Base-by-base conservation (phyloP, 495 filamentous ascomycete species). In the Neurospora cerealis region DNA sequence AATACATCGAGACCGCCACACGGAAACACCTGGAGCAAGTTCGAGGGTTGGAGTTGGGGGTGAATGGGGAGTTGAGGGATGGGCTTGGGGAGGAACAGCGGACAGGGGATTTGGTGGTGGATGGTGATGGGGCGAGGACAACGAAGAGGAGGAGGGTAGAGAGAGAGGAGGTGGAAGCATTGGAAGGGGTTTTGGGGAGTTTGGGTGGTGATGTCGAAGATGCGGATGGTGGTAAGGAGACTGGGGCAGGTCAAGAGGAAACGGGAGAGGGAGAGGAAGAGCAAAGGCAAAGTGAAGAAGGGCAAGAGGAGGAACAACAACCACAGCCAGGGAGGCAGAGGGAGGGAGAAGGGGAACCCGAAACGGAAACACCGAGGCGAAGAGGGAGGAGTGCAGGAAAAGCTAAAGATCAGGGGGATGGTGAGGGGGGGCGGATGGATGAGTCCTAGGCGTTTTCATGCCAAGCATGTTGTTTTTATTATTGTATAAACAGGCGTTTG, bases 1-100 rank as follows among this genome's bases (percentile, higher is more conserved):
- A 91, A 75, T 96, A 96, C 81, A 90, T 96, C 66, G 93, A 96
- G 82, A 85, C 86, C 72, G 88, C 93, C 73, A 86, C 88, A 28
- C 80, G 86, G 40, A 82, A 83, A 69, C 88, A 90, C 80, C 79
- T 91, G 62, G 86, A 89, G 81, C 82, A 79, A 17, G 83, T 84
- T 34, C 77, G 86, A 69, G 88, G 88, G 10, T 74, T 91, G 74
- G 86, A 89, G 81, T 77, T 91, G 62, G 88, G 86, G 1, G 78
- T 78, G 32, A 76, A 84, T 48, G 89, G 89, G 13, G 88, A 87
- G 77, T 84, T 90, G 24, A 83, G 86, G 69, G 87, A 90, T 75
- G 54, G 48, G n/a, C 4, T 2, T 0, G 89, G 87, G n/a, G 87
- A 42, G 15, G 40, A 42, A 19, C 15, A 88, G 77, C 88, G 85